Evolutionary conservation across 2,329 filamentous ascomycete species (phyloP), one percentile per base, ranked within the genome.

Genomic region (Pseudomassariella vexata): DNA sequence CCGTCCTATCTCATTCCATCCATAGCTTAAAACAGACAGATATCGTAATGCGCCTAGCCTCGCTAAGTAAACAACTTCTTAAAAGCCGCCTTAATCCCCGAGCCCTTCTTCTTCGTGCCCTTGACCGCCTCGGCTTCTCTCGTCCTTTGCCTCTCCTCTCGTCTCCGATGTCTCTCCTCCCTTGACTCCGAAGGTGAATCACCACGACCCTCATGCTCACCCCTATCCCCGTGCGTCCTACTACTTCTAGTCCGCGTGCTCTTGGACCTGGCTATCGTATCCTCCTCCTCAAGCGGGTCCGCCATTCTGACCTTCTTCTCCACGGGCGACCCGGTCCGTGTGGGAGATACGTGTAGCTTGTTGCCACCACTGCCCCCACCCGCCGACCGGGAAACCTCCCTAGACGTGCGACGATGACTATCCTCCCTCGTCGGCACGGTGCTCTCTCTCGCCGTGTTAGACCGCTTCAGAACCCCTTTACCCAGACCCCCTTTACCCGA

Each of bases 31-130:
- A n/a, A n/a, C n/a, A n/a, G n/a, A n/a, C n/a, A n/a, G n/a, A n/a
- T n/a, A n/a, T n/a, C n/a, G n/a, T n/a, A n/a, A n/a, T n/a, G n/a
- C n/a, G n/a, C n/a, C n/a, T n/a, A n/a, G n/a, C n/a, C n/a, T n/a
- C n/a, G n/a, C n/a, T n/a, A 34, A 9, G 24, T 14, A 29, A 34
- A 34, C 11, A 34, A 22, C 32, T 34, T 34, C 25, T 34, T 34
- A 15, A 34, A 12, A 10, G 29, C 25, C 9, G 24, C 24, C 12
- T 34, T 34, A 21, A 34, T 8, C 11, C 32, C 32, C 5, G 25
- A 28, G 25, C 25, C 17, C 12, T 34, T 28, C 25, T 34, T 34
- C 25, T 34, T 34, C n/a, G n/a, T n/a, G n/a, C n/a, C n/a, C n/a
- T n/a, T n/a, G n/a, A n/a, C n/a, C 14, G 32, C 25, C 11, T 29